These are phyloP conservation scores for Trichomonas gallinae DNA, from an alignment of 208 protist genomes.

Conservation along the genomic window DNA sequence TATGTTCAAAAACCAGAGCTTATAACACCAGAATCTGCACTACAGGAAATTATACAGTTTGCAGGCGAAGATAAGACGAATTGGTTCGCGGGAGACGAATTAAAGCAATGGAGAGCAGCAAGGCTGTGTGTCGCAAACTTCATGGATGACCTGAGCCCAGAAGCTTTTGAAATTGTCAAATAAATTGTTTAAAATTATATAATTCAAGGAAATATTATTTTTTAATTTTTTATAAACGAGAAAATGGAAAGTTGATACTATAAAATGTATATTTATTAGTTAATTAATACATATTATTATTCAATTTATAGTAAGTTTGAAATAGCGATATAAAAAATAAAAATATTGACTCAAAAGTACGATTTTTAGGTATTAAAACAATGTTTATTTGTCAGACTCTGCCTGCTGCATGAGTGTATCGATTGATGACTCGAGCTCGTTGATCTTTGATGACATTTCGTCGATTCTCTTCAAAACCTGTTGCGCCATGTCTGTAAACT, in stretches of 20 bases:
- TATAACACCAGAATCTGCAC: not conserved
- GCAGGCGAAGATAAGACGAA: not conserved
- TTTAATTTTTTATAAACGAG: no score
- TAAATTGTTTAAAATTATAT: not conserved
- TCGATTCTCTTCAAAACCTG: not conserved
- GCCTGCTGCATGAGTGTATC: not conserved
- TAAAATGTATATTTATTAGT: no score
- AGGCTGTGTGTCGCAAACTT: not conserved
- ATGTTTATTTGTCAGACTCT: not conserved
- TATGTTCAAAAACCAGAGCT: not conserved
- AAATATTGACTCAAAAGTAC: no score
- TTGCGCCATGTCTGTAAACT: not conserved
- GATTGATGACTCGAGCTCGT: not conserved
- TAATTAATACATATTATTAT: no score
- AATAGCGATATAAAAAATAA: no score
- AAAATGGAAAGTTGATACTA: no score
- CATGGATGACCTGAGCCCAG: not conserved
- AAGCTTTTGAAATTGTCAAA: not conserved
- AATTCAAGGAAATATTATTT: no score
- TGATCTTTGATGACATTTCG: not conserved
- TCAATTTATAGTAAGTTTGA: no score
- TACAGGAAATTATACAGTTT: not conserved
- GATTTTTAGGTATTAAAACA: not conserved
- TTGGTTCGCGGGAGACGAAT: not conserved
- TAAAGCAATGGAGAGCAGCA: not conserved